Percentiles rank a stretch among this genome's conserved stretches.
phyloP scores from a whole-genome alignment of 2,329 filamentous ascomycete genomes.

The Sclerotinia trifoliorum region DNA sequence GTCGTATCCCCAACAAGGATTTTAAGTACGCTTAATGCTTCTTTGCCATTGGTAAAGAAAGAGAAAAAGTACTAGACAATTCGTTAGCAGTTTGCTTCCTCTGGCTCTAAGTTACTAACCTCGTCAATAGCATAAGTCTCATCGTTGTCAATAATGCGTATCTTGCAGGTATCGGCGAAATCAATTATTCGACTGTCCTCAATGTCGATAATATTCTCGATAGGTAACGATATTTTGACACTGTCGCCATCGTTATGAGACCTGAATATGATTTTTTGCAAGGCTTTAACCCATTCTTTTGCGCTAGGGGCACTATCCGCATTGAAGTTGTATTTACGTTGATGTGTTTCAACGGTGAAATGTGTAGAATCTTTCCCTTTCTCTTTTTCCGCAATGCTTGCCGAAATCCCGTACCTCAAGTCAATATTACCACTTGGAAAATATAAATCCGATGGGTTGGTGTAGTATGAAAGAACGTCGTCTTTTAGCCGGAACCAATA shows the following conservation, averaged over 20 bases:
- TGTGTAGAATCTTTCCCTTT: constrained; percentile 68
- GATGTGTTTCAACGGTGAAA: constrained; percentile 79
- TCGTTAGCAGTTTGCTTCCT: constrained; percentile 34
- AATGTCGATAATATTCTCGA: constrained; percentile 85
- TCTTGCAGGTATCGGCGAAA: constrained; percentile 90
- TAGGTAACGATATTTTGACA: constrained; percentile 90
- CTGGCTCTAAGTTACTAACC: constrained; percentile 47
- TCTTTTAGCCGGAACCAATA: constrained; percentile 95
- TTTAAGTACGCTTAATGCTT: constrained; percentile 75
- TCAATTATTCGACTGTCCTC: constrained; percentile 89
- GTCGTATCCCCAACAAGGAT: constrained; percentile 40
- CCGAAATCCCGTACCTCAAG: constrained; percentile 85
- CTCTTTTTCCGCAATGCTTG: constrained; percentile 72
- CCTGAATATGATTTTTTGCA: constrained; percentile 93
- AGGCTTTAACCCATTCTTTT: constrained; percentile 92
- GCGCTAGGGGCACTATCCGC: constrained; percentile 86
- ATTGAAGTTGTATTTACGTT: constrained; percentile 80
- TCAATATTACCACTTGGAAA: constrained; percentile 92
- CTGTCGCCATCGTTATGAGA: constrained; percentile 96
- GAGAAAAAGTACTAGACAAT: constrained; percentile 84
- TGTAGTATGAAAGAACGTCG: constrained; percentile 88
- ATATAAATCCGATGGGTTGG: constrained; percentile 79
- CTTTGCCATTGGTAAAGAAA: constrained; percentile 83
- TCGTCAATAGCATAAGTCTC: constrained; percentile 96
- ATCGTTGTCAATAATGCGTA: constrained; percentile 88